A percentile compares a stretch with the other conserved stretches of the same genome.
phyloP scores from a whole-genome alignment of 257 asterid genomes.

The Osmanthus fragrans region DNA sequence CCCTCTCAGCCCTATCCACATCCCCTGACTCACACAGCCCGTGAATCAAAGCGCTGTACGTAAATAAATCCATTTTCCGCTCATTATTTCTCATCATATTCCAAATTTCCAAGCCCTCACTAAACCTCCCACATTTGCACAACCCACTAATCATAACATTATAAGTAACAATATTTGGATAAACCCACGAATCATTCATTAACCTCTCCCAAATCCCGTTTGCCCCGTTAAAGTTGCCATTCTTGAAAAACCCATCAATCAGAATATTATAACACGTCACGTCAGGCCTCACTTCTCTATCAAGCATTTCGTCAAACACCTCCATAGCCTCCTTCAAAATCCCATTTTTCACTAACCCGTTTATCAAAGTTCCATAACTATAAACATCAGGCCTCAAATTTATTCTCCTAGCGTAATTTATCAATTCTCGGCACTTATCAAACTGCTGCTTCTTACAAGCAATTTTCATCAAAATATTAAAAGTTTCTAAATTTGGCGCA shows the following conservation, averaged over 20 bases:
- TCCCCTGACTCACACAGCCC: slow-evolving; percentile 76
- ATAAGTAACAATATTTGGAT: slow-evolving; percentile 70
- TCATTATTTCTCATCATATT: slow-evolving; percentile 69
- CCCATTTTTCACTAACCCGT: slow-evolving; percentile 65
- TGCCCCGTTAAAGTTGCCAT: slow-evolving; percentile 51
- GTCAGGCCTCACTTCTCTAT: slow-evolving; percentile 67
- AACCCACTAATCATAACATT: slow-evolving; percentile 85
- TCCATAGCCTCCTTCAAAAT: slow-evolving; percentile 47
- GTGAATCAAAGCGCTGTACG: slow-evolving; percentile 68
- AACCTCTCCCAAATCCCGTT: slow-evolving; percentile 71
- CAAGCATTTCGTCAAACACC: slow-evolving; percentile 86
- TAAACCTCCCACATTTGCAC: slow-evolving; percentile 69
- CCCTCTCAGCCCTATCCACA: slow-evolving; percentile 66
- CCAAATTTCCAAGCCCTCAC: slow-evolving; percentile 64
- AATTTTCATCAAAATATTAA: slow-evolving; percentile 65
- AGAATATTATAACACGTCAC: slow-evolving; percentile 74
- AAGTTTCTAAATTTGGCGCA: slow-evolving; percentile 64
- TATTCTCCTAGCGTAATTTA: slow-evolving; percentile 50
- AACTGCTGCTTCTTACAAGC: slow-evolving; percentile 58
- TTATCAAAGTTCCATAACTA: slow-evolving; percentile 74
- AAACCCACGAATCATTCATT: slow-evolving; percentile 47
- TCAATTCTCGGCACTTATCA: slow-evolving; percentile 46
- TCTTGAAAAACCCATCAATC: slow-evolving; percentile 68
- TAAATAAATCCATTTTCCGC: slow-evolving; percentile 65
- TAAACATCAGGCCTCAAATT: slow-evolving; percentile 62